Evolutionary conservation across 73 alveolate species (phyloP).

Genomic region (Urostyla sp.): DNA sequence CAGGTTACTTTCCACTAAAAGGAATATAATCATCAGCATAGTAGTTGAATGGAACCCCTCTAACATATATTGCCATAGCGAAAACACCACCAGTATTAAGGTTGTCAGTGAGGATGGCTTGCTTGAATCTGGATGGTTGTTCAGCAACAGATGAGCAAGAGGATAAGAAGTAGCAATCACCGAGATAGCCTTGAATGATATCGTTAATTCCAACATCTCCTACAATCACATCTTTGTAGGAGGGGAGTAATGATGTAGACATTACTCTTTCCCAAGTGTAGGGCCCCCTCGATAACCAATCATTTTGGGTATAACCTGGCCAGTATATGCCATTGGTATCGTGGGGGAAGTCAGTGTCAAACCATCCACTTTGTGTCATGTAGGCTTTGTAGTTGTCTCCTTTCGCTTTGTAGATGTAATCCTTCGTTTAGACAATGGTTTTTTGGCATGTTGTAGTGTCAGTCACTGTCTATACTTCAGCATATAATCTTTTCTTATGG

Average conservation of each 20-base stretch:
- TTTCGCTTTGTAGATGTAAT: too few species aligned
- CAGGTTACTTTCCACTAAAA: background rate
- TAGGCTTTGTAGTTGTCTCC: too few species aligned
- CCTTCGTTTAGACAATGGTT: too few species aligned
- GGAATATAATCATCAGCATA: conserved; percentile 10
- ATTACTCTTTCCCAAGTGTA: conserved; percentile 29
- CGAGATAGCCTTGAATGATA: background rate
- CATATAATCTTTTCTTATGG: too few species aligned
- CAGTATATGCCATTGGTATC: too few species aligned
- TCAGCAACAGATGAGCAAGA: conserved; percentile 19
- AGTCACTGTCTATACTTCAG: too few species aligned
- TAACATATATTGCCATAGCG: background rate
- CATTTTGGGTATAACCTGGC: too few species aligned
- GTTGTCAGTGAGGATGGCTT: background rate
- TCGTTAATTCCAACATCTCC: conserved; percentile 15
- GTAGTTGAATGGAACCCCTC: background rate
- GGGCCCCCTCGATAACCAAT: too few species aligned
- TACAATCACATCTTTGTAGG: background rate
- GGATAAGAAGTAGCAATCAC: conserved; percentile 28
- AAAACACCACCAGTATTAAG: background rate
- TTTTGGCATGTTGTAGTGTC: too few species aligned
- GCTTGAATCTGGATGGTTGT: background rate
- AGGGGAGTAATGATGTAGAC: too few species aligned
- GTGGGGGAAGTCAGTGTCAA: too few species aligned
- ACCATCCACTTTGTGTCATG: too few species aligned